Evolutionary conservation across 805 yeast genomes (phyloP).

Genomic region (Yarrowia phangngaensis): DNA sequence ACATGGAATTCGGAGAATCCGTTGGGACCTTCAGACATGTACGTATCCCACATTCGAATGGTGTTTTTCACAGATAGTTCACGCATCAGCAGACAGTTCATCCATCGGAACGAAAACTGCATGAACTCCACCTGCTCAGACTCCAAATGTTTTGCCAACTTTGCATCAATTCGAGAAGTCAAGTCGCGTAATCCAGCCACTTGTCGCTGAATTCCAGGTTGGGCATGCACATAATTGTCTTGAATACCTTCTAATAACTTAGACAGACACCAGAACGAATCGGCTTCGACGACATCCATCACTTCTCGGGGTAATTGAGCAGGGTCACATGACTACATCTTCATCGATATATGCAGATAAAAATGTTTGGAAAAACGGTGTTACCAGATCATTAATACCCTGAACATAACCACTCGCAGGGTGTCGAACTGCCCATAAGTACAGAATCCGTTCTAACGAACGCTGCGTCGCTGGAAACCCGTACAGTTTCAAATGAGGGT

Average conservation of each 20-base stretch:
- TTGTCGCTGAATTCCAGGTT: slow-evolving; percentile 93
- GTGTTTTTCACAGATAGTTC: slow-evolving; percentile 75
- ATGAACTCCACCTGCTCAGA: slow-evolving; percentile 86
- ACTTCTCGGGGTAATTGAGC: slow-evolving; percentile 54
- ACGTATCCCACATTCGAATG: slow-evolving; percentile 97
- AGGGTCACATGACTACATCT: slow-evolving; percentile 59
- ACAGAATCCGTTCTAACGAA: slow-evolving; percentile 69
- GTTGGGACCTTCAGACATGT: slow-evolving; percentile 51
- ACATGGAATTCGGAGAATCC: slow-evolving; percentile 92
- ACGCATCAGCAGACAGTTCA: slow-evolving; percentile 96
- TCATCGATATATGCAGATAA: slow-evolving; percentile 57
- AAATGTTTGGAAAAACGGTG: slow-evolving; percentile 87
- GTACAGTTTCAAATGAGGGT: slow-evolving; percentile 46
- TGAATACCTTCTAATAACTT: slow-evolving; percentile 89
- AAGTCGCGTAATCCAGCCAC: slow-evolving; percentile 74
- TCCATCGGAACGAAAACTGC: slow-evolving; percentile 96
- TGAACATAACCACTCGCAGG: slow-evolving; percentile 97
- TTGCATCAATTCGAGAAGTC: slow-evolving; percentile 73
- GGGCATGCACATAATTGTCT: slow-evolving; percentile 96
- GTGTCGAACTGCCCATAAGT: slow-evolving; percentile 90
- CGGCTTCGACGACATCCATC: slow-evolving; percentile 78
- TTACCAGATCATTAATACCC: slow-evolving; percentile 88
- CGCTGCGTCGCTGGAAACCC: slow-evolving; percentile 27
- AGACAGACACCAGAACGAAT: slow-evolving; percentile 94
- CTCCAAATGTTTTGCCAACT: slow-evolving; percentile 68